These are phyloP conservation scores for Tylopilus rubrobrunneus DNA, from an alignment of 768 basidiomycete genomes.

Conservation along the genomic window DNA sequence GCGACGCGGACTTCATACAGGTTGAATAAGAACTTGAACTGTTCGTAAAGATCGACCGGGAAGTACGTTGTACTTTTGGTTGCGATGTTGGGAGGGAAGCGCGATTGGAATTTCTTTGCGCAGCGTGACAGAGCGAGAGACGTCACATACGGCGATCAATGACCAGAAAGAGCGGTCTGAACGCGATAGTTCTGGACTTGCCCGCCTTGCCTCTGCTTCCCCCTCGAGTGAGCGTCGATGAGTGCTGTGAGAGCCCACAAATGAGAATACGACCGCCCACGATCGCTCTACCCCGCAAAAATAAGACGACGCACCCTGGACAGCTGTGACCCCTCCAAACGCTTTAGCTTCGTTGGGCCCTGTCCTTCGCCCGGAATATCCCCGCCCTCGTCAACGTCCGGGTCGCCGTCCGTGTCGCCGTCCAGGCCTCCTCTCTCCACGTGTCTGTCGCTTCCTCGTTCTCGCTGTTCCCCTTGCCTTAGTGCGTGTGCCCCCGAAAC, in stretches of 20 bases:
- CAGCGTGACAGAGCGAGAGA: not conserved
- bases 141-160: not conserved
- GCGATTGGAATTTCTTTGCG: constrained; percentile 65
- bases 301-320: constrained; percentile 12
- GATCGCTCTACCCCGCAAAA: not conserved
- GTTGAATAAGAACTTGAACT: constrained; percentile 99
- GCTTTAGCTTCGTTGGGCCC: constrained; percentile 24
- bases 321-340: constrained; percentile 21
- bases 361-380: constrained; percentile 33
- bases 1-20: constrained; percentile 68
- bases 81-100: constrained; percentile 88
- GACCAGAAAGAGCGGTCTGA: constrained; percentile 44
- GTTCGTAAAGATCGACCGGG: constrained; percentile 95
- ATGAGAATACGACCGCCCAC: not conserved
- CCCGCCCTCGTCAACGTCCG: constrained; percentile 37
- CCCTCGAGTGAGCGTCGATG: constrained; percentile 17
- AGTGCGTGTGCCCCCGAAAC: constrained; percentile 11
- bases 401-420: constrained; percentile 35
- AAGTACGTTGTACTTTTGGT: constrained; percentile 97
- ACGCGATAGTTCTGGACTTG: constrained; percentile 74
- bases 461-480: constrained; percentile 45
- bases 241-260: constrained; percentile 10
- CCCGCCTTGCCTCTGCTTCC: constrained; percentile 42
- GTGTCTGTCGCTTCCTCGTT: constrained; percentile 46
- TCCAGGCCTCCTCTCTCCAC: constrained; percentile 29